Percentiles rank a stretch among this genome's conserved stretches.
Conservation (phyloP, 441 rosid species). For the Francoa sonchifolia region DNA sequence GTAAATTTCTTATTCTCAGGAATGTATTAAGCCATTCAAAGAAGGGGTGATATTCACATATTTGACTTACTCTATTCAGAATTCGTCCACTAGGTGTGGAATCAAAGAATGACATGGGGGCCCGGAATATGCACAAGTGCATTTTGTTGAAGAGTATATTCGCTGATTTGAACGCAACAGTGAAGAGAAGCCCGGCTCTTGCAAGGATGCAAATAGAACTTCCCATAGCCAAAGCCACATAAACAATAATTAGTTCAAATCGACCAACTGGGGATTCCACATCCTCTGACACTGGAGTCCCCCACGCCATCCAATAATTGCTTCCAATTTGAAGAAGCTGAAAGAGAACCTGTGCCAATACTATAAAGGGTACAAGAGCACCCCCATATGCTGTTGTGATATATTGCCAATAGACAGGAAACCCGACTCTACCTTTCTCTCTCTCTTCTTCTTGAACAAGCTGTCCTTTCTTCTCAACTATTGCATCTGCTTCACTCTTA, state of each 20-base stretch:
- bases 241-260: slow-evolving; percentile 28
- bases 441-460: slow-evolving; percentile 91
- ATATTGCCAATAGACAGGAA: slow-evolving; percentile 81
- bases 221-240: slow-evolving; percentile 36
- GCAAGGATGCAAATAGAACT: slow-evolving; percentile 52
- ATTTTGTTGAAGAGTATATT: slow-evolving; percentile 36
- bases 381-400: slow-evolving; percentile 70
- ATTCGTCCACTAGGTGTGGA: slow-evolving; percentile 50
- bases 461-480: slow-evolving; percentile 49
- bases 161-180: slow-evolving; percentile 42
- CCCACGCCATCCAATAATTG: slow-evolving; percentile 99
- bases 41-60: too few species aligned
- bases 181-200: slow-evolving; percentile 39
- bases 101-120: slow-evolving; percentile 53
- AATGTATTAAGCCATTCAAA: too few species aligned
- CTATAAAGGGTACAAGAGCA: slow-evolving; percentile 58
- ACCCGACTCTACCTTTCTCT: slow-evolving; percentile 89
- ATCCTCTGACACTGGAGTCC: slow-evolving; percentile 63
- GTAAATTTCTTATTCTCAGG: too few species aligned
- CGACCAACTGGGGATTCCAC: slow-evolving; percentile 15
- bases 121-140: slow-evolving; percentile 40
- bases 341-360: slow-evolving; percentile 80
- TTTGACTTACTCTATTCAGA: slow-evolving; percentile 48
- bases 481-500: slow-evolving; percentile 38
- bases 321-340: slow-evolving; percentile 79